Evolutionary conservation across 2,329 filamentous ascomycete species (phyloP), one percentile per base, ranked within the genome.

Genomic region (Pseudopithomyces chartarum): DNA sequence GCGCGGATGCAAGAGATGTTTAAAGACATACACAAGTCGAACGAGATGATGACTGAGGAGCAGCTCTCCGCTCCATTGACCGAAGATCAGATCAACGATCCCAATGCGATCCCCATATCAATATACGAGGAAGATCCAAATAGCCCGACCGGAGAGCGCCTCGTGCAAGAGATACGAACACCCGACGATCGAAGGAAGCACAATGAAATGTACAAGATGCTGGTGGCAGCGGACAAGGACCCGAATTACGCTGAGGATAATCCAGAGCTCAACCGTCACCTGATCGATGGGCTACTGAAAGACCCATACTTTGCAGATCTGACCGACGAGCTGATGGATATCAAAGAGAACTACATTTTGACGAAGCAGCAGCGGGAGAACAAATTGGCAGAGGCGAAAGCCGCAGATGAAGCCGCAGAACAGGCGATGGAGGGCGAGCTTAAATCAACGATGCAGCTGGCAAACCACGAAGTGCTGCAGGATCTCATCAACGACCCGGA

Each of bases 61-160:
- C 52, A 38, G 13, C 12, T 13, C 34, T 6, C 13, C 13, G 12
- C 52, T 15, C 65, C 63, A 17, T 19, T 64, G 29, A 58, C 62
- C 33, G 66, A 67, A 23, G 53, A 63, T 23, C 56, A 60, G 38
- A 59, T 69, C 53, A 60, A 69, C 36, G 54, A 64, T 10, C 61
- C 62, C n/a, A 59, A 67, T 8, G 39, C 67, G 2, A 61, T 63
- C 6, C 55, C 45, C 32, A 66, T 74, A 17, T 60, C 60, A 32
- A 70, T 62, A 55, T 75, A 69, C 42, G 73, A 74, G 56, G 61
- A 67, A 42, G 72, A 75, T 46, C 44, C 66, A 32, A 63, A 65
- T 38, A 66, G 58, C 19, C 59, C 62, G 32, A 61, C 56, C 15
- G 63, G 66, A 12, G 62, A 63, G 46, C 63, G 62, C 7, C 63